Percentiles rank a stretch among this genome's conserved stretches.
Evolutionary conservation across 2,329 filamentous ascomycete species (phyloP).

Genomic region (Remersonia thermophila): DNA sequence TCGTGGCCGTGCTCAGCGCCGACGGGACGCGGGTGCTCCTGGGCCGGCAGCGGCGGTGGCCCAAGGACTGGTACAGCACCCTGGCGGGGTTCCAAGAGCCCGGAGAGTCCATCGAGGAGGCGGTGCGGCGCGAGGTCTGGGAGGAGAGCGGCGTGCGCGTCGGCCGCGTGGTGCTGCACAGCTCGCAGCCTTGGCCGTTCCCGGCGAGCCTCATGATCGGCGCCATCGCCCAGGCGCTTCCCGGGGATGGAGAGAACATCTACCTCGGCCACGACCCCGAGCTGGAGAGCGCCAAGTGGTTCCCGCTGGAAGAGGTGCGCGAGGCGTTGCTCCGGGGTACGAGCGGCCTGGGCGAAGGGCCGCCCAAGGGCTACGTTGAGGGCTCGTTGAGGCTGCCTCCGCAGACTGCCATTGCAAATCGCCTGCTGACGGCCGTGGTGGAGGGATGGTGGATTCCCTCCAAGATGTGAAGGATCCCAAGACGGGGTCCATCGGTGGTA

Average conservation of each 20-base stretch:
- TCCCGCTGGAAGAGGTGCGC: conserved; percentile 65
- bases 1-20: conserved; percentile 78
- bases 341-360: conserved; percentile 51
- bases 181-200: conserved; percentile 79
- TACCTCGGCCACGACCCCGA: conserved; percentile 81
- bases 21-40: conserved; percentile 70
- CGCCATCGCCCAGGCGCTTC: conserved; percentile 75
- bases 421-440: conserved; percentile 68
- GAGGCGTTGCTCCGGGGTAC: conserved; percentile 58
- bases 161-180: conserved; percentile 69
- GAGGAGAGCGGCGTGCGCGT: conserved; percentile 70
- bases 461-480: conserved; percentile 32
- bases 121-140: conserved; percentile 73
- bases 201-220: conserved; percentile 77
- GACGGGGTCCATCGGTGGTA: too few relatives aligned
- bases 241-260: conserved; percentile 63
- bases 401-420: conserved; percentile 81
- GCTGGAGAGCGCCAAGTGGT: conserved; percentile 83
- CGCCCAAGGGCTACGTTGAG: conserved; percentile 58
- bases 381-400: conserved; percentile 72
- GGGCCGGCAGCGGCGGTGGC: conserved; percentile 75
- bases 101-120: conserved; percentile 74
- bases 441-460: conserved; percentile 55
- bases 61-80: conserved; percentile 75
- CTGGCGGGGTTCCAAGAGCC: conserved; percentile 81